Conservation (phyloP, 306 rosid species). For the Cicer bijugum region DNA sequence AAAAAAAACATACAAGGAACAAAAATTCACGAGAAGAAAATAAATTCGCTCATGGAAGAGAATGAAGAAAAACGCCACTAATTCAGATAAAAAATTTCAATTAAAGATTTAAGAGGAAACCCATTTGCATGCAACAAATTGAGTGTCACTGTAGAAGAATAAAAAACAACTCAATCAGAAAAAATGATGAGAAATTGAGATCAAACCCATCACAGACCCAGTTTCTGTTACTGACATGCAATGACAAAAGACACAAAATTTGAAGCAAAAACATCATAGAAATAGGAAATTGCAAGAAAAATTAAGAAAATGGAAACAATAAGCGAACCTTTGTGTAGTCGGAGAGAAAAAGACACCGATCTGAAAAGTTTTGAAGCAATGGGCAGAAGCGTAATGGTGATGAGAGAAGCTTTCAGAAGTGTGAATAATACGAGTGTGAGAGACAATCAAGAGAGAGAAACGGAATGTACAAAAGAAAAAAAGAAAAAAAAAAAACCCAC, state of each 20-base stretch:
- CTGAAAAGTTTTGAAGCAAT: slow-evolving; percentile 47
- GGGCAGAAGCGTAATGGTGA: slow-evolving; percentile 32
- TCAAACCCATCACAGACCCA: slow-evolving; percentile 41
- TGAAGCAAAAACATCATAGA: background rate
- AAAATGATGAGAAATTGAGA: slow-evolving; percentile 21
- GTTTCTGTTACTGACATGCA: slow-evolving; percentile 44
- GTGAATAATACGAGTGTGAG: slow-evolving; percentile 20
- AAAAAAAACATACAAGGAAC: background rate
- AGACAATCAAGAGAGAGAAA: slow-evolving; percentile 36
- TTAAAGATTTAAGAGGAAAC: slow-evolving; percentile 3
- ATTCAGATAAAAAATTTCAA: slow-evolving; percentile 25
- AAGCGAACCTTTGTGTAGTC: slow-evolving; percentile 36
- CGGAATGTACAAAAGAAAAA: background rate
- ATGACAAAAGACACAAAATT: slow-evolving; percentile 9
- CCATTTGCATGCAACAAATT: slow-evolving; percentile 64
- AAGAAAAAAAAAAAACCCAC: background rate
- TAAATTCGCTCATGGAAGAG: slow-evolving; percentile 15
- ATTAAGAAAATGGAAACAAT: background rate
- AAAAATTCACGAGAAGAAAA: slow-evolving; percentile 26
- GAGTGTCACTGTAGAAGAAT: slow-evolving; percentile 41
- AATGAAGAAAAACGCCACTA: slow-evolving; percentile 21
- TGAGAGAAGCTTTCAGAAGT: slow-evolving; percentile 26
- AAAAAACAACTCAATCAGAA: background rate
- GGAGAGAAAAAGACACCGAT: slow-evolving; percentile 43
- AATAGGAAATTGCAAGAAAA: slow-evolving; percentile 24